A percentile compares a stretch with the other conserved stretches of the same genome.
These are phyloP conservation scores for Ilyonectria mors-panacis DNA, from an alignment of 2,329 filamentous ascomycete genomes.

Conservation along the genomic window DNA sequence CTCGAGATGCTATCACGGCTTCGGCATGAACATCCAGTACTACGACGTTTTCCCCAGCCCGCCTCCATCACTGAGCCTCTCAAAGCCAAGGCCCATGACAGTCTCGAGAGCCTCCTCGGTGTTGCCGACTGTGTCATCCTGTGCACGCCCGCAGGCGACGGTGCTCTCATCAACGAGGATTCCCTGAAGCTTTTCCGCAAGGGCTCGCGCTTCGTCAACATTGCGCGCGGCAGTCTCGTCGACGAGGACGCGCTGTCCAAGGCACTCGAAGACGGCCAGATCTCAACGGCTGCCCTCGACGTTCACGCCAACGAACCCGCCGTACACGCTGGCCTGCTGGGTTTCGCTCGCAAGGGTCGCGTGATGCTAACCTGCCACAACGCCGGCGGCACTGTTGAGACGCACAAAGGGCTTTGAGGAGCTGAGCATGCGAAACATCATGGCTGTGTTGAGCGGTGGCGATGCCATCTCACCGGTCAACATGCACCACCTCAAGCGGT, in stretches of 20 bases:
- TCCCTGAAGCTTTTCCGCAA: slow-evolving; percentile 66
- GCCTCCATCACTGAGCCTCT: slow-evolving; percentile 58
- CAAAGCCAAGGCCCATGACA: slow-evolving; percentile 64
- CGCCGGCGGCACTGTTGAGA: slow-evolving; percentile 76
- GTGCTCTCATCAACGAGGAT: slow-evolving; percentile 63
- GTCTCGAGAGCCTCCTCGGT: slow-evolving; percentile 66
- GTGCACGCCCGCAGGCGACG: slow-evolving; percentile 67
- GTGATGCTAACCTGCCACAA: slow-evolving; percentile 78
- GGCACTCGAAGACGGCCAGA: slow-evolving; percentile 66
- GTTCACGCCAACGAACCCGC: slow-evolving; percentile 74
- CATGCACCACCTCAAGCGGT: slow-evolving; percentile 62
- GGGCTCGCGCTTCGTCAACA: slow-evolving; percentile 74
- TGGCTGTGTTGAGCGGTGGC: slow-evolving; percentile 68
- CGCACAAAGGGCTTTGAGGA: slow-evolving; percentile 76
- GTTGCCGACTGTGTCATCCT: slow-evolving; percentile 73
- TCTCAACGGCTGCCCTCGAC: slow-evolving; percentile 72
- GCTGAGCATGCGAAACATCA: slow-evolving; percentile 76
- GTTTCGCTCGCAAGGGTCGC: slow-evolving; percentile 57
- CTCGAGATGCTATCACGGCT: slow-evolving; percentile 64
- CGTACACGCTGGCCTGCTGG: slow-evolving; percentile 63
- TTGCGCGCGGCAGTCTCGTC: slow-evolving; percentile 75
- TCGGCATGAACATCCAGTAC: slow-evolving; percentile 78
- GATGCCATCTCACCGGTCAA: slow-evolving; percentile 75
- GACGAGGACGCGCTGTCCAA: slow-evolving; percentile 75
- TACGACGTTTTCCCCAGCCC: slow-evolving; percentile 68